Conservation (phyloP, 441 rosid genomes). For the Aquilaria agallochum region DNA sequence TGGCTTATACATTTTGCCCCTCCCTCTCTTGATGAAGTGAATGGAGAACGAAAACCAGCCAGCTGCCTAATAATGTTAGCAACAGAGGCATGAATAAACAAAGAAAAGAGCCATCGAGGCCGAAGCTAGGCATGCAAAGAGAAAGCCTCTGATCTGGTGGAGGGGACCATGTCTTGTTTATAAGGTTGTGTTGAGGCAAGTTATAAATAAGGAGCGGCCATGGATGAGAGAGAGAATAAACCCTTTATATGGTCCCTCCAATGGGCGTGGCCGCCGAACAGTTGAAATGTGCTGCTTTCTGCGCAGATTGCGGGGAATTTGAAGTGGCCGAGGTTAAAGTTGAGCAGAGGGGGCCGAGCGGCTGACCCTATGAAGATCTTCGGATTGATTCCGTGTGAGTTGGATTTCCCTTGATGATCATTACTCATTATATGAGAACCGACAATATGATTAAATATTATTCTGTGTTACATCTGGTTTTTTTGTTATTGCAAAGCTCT, state of each 20-base stretch:
- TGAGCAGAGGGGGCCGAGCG: constrained; percentile 13
- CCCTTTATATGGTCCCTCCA: constrained; percentile 3
- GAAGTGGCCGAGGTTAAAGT: not conserved
- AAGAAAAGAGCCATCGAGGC: not conserved
- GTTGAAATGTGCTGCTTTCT: constrained; percentile 7
- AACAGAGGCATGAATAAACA: not conserved
- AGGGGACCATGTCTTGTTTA: constrained; percentile 12
- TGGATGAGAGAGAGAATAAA: constrained; percentile 10
- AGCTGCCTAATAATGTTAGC: too few relatives aligned
- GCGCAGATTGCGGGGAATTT: constrained; percentile 29
- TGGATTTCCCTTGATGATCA: constrained; percentile 17
- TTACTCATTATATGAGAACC: not conserved
- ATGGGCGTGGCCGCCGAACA: constrained; percentile 20
- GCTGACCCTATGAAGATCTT: not conserved
- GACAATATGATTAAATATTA: not conserved
- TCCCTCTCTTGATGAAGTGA: too few relatives aligned
- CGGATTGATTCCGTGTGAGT: constrained; percentile 17
- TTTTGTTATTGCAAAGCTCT: not conserved
- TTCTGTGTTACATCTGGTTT: not conserved
- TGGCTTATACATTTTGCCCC: too few relatives aligned
- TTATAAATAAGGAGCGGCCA: not conserved
- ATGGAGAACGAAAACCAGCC: too few relatives aligned
- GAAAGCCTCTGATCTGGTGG: not conserved
- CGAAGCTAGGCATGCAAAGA: constrained; percentile 10
- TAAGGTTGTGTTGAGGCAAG: too few relatives aligned